phyloP scores from a whole-genome alignment of 2,329 filamentous ascomycete genomes.

The Clonostachys rhizophaga region DNA sequence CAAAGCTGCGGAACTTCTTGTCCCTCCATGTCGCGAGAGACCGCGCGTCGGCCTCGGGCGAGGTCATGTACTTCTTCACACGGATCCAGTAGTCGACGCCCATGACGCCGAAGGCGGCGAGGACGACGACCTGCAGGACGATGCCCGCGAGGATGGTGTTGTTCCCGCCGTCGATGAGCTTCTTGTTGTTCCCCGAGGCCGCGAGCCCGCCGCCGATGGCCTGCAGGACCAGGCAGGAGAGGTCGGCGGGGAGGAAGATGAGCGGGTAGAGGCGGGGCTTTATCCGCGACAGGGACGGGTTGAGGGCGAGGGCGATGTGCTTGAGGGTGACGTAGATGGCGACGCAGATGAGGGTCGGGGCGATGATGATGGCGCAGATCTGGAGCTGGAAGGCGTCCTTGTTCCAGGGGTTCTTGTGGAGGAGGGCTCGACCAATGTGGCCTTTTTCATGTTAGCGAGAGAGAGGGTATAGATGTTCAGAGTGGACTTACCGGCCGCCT shows the following conservation, averaged over 20 bases:
- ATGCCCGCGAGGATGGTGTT: conserved; percentile 49
- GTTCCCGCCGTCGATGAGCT: conserved; percentile 40
- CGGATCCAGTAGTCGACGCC: conserved; percentile 39
- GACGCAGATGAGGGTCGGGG: conserved; percentile 56
- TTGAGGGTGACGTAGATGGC: conserved; percentile 61
- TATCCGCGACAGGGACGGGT: conserved; percentile 44
- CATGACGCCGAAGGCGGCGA: conserved; percentile 37
- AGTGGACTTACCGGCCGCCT: conserved; percentile 38
- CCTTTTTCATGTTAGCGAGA: conserved; percentile 24
- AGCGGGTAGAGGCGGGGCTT: conserved; percentile 46
- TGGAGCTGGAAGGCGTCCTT: conserved; percentile 50
- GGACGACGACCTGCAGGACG: conserved; percentile 46
- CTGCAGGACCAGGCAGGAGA: conserved; percentile 54
- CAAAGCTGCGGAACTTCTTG: conserved; percentile 35
- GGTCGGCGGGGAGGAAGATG: conserved; percentile 55
- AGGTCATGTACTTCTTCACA: conserved; percentile 28
- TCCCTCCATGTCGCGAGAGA: conserved; percentile 33
- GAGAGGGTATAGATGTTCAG: not conserved
- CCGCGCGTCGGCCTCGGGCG: conserved; percentile 18
- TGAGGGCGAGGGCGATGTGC: conserved; percentile 46
- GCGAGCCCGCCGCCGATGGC: conserved; percentile 53
- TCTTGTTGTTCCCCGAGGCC: conserved; percentile 36
- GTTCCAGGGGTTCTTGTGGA: conserved; percentile 51
- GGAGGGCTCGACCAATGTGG: conserved; percentile 45
- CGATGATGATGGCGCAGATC: conserved; percentile 54